A percentile compares a stretch with the other conserved stretches of the same genome.
Evolutionary conservation across 768 basidiomycete species (phyloP).

Genomic region (Pleurotus cornucopiae): DNA sequence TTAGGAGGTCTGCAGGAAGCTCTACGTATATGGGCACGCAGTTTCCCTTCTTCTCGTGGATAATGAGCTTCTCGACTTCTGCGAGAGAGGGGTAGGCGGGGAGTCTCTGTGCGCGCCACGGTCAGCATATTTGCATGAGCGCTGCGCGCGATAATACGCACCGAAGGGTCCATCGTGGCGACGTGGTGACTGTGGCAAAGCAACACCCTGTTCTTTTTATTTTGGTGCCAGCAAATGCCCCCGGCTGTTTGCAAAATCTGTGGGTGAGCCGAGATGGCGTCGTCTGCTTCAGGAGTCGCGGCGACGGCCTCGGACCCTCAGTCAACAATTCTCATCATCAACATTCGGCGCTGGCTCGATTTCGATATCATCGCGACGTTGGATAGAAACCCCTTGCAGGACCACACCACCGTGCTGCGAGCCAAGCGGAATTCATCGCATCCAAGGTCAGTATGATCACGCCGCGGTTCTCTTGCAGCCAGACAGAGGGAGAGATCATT

Average conservation of each 20-base stretch:
- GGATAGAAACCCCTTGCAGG: background rate
- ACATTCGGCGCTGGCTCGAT: background rate
- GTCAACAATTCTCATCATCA: background rate
- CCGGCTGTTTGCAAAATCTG: background rate
- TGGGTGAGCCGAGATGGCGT: background rate
- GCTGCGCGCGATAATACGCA: slow-evolving; percentile 19
- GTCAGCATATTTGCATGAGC: background rate
- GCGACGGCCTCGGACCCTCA: background rate
- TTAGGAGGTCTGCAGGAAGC: slow-evolving; percentile 92
- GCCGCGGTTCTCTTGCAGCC: slow-evolving; percentile 67
- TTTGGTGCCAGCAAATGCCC: background rate
- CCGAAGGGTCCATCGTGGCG: slow-evolving; percentile 46
- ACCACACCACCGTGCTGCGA: background rate
- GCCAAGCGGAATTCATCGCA: too few relatives aligned
- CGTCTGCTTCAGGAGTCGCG: background rate
- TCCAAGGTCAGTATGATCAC: slow-evolving; percentile 55
- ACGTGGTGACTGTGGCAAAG: background rate
- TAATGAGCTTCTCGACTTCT: slow-evolving; percentile 72
- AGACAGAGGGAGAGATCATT: slow-evolving; percentile 51
- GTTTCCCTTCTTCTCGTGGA: slow-evolving; percentile 83
- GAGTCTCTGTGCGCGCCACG: slow-evolving; percentile 44
- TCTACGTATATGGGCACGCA: slow-evolving; percentile 91
- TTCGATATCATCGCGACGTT: background rate
- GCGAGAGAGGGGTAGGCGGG: slow-evolving; percentile 68
- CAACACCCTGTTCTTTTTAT: background rate